Evolutionary conservation across 2,329 filamentous ascomycete species (phyloP).

Genomic region (Sporothrix variecibatus): DNA sequence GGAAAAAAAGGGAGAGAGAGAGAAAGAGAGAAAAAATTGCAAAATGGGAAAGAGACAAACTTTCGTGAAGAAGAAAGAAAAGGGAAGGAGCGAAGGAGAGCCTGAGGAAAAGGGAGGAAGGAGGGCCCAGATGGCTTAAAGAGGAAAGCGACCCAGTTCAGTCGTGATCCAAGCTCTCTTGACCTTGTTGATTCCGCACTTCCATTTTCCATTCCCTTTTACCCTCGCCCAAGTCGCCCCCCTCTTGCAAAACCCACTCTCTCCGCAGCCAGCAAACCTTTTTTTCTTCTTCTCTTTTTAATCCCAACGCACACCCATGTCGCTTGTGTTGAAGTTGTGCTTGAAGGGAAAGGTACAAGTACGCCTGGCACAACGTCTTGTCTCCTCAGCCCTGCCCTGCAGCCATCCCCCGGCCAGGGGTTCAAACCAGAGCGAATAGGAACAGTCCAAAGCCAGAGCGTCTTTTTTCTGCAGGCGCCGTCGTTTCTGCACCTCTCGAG

Average conservation of each 20-base stretch:
- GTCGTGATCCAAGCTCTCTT: conserved; percentile 23
- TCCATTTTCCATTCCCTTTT: not conserved
- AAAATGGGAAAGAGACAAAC: conserved; percentile 6
- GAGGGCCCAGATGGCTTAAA: conserved; percentile 17
- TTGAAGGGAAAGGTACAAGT: not conserved
- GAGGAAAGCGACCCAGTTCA: conserved; percentile 19
- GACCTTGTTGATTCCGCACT: not conserved
- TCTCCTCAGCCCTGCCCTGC: conserved; percentile 18
- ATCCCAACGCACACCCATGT: not conserved
- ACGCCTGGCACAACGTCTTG: conserved; percentile 1
- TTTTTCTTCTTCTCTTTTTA: not conserved
- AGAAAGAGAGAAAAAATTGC: not conserved
- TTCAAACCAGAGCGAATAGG: conserved; percentile 3
- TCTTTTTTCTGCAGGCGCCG: conserved; percentile 17
- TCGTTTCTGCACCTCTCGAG: conserved; percentile 19
- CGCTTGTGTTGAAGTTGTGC: not conserved
- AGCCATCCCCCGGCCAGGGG: conserved; percentile 19
- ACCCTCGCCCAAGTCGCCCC: not conserved
- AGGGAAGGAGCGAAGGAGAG: conserved; percentile 15
- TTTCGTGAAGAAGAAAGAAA: conserved; percentile 12
- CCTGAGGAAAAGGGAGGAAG: not conserved
- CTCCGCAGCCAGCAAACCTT: conserved; percentile 11
- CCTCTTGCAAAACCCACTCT: not conserved
- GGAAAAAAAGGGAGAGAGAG: not conserved
- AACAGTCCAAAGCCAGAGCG: not conserved